Conservation (phyloP, 495 filamentous ascomycete genomes). For the Tetracladium marchalianum region DNA sequence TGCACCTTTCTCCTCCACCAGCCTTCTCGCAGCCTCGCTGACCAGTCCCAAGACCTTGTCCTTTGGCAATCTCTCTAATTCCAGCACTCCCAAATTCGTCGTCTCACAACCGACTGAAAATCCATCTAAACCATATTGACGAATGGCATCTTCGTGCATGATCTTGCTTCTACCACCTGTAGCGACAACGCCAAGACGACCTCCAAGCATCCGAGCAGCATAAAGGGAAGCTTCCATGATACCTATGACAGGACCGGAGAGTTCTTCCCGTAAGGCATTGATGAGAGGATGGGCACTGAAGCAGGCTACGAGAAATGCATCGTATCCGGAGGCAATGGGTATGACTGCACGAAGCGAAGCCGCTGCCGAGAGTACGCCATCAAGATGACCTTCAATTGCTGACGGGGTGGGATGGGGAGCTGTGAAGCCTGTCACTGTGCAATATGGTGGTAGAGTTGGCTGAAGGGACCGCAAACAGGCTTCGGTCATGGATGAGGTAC, state of each 20-base stretch:
- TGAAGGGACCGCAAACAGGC: constrained; percentile 29
- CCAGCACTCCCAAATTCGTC: constrained; percentile 30
- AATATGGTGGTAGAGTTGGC: constrained; percentile 30
- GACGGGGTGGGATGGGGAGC: constrained; percentile 32
- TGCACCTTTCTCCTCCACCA: constrained; percentile 31
- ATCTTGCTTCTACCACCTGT: constrained; percentile 28
- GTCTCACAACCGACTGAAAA: constrained; percentile 32
- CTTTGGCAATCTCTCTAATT: constrained; percentile 27
- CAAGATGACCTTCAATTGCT: constrained; percentile 35
- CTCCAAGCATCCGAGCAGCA: constrained; percentile 27
- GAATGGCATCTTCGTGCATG: constrained; percentile 30
- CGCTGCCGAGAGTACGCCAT: constrained; percentile 33
- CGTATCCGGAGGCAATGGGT: constrained; percentile 29
- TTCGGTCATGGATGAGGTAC: constrained; percentile 35
- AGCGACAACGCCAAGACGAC: constrained; percentile 31
- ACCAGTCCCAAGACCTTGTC: constrained; percentile 30
- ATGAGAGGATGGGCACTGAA: constrained; percentile 41
- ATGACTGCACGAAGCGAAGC: constrained; percentile 27
- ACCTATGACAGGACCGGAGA: constrained; percentile 32
- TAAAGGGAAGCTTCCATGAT: constrained; percentile 40
- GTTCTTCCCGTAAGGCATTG: constrained; percentile 36
- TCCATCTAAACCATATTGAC: constrained; percentile 27
- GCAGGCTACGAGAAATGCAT: constrained; percentile 40
- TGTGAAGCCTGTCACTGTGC: constrained; percentile 35
- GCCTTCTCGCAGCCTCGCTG: constrained; percentile 24